Conservation (phyloP, 176 grass and related monocot species). For the Sorghum bicolor region Sorghum_bicolor_NCBIv3 NC_012873.2:7566501-7567000, state of each 20-base stretch:
- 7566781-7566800: conserved; percentile 86
- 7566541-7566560: background rate
- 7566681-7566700: background rate
- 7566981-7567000: conserved; percentile 39
- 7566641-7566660: background rate
- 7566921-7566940: background rate
- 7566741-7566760: conserved; percentile 2
- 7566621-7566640: background rate
- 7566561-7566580: background rate
- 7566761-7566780: conserved; percentile 31
- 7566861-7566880: conserved; percentile 92
- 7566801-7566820: conserved; percentile 76
- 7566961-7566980: background rate
- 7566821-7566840: conserved; percentile 80
- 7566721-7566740: background rate
- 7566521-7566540: conserved; percentile 94
- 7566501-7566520: conserved; percentile 93
- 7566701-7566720: background rate
- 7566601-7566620: background rate
- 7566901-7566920: conserved; percentile 3
- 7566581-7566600: background rate
- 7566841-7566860: conserved; percentile 59
- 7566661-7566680: background rate
- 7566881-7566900: conserved; percentile 80
- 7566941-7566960: background rate